Base-by-base conservation (phyloP, 2,329 filamentous ascomycete genomes). In the Fusarium sp. region DNA sequence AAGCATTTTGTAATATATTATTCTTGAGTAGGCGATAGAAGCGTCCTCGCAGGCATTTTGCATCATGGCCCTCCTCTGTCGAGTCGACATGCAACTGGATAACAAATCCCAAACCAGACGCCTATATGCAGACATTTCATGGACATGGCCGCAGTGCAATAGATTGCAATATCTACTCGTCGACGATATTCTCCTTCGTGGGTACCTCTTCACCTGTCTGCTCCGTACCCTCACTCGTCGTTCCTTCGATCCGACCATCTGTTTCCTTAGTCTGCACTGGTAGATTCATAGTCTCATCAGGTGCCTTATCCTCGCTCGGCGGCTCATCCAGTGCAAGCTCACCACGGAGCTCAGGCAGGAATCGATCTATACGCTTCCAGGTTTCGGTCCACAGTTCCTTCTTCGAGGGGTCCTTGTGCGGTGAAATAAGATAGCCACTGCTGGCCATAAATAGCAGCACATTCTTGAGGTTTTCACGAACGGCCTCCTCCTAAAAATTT, bases 391-490 rank as follows among this genome's bases (percentile, higher is more conserved):
- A 90, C 19, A 89, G 80, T 73, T 83, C 83, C 76, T 84, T 84
- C 72, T 86, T 85, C 7, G 80, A 81, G 2, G 83, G 75, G 65
- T 90, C 85, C 71, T 85, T 79, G 67, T 80, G 83, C 14, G 92
- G 92, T 2, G 92, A 87, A 0, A 93, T 89, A 7, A 99, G 86
- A 73, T 92, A 94, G 35, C 92, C 94, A 50, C 91, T 94, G 76
- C 90, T 96, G 7, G 92, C 90, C 94, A 99, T 97, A 74, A 99
- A 96, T 11, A 99, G 85, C 24, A 98, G 83, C 52, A 98, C 94
- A 70, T 99, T 99, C 81, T 99, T 99, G 59, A 99, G 83, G 69
- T 93, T 96, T 79, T 99, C 96, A 1, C 93, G 92, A 4, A 98
- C 94, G 14, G 96, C 95, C 82, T 99, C 96, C 80, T 97, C 94